Evolutionary conservation across 2,329 filamentous ascomycete genomes (phyloP).

Genomic region (Pseudogymnoascus sp.): DNA sequence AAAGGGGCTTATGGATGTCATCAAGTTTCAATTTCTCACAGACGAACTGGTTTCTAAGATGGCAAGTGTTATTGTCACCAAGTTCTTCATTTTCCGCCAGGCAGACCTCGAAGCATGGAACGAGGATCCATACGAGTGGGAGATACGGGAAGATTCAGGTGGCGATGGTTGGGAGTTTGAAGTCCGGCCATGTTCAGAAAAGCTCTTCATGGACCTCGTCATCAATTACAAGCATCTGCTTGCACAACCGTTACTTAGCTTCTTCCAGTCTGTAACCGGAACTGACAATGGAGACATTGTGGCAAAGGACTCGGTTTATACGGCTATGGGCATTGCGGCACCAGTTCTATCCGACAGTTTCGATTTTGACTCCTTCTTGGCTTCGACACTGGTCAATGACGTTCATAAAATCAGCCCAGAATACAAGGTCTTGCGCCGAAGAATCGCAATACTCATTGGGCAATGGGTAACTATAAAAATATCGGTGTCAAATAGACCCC

Average conservation of each 20-base stretch:
- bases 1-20: slow-evolving; percentile 54
- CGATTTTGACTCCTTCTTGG: slow-evolving; percentile 75
- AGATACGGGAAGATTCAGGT: slow-evolving; percentile 76
- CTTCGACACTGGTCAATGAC: slow-evolving; percentile 67
- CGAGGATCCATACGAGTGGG: slow-evolving; percentile 92
- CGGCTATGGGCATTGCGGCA: slow-evolving; percentile 79
- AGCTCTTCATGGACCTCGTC: slow-evolving; percentile 83
- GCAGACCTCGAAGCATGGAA: slow-evolving; percentile 87
- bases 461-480: slow-evolving; percentile 82
- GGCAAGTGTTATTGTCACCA: slow-evolving; percentile 75
- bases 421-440: slow-evolving; percentile 76
- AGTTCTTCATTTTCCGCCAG: slow-evolving; percentile 79
- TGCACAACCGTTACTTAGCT: slow-evolving; percentile 67
- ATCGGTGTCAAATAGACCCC: slow-evolving; percentile 54
- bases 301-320: slow-evolving; percentile 90
- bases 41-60: slow-evolving; percentile 70
- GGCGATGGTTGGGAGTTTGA: slow-evolving; percentile 87
- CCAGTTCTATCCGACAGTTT: slow-evolving; percentile 64
- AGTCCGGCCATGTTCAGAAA: slow-evolving; percentile 85
- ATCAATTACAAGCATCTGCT: slow-evolving; percentile 81
- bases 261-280: slow-evolving; percentile 71
- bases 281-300: slow-evolving; percentile 53
- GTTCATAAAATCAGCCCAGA: slow-evolving; percentile 53
- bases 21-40: slow-evolving; percentile 68
- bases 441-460: slow-evolving; percentile 80